These are phyloP conservation scores for Combretum micranthum DNA, from an alignment of 345 rosid genomes.

Conservation along the genomic window DNA sequence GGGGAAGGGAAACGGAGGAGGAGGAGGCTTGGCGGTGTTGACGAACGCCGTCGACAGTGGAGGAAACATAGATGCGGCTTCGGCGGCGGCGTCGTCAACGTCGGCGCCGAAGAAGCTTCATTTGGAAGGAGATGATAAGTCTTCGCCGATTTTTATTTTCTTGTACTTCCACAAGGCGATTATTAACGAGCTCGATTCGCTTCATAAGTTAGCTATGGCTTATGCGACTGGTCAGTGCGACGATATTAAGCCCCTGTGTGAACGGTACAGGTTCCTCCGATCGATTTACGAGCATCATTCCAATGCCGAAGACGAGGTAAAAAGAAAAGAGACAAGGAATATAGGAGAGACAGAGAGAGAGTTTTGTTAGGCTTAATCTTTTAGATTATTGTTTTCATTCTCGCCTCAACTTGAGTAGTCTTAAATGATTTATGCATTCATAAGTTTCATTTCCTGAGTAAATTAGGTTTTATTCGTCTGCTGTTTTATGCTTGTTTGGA, in stretches of 20 bases:
- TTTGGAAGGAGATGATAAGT: slow-evolving; percentile 26
- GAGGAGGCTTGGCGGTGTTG: slow-evolving; percentile 33
- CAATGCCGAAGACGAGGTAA: slow-evolving; percentile 89
- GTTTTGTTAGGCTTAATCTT: not conserved
- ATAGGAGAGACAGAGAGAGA: not conserved
- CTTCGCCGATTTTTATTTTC: slow-evolving; percentile 75
- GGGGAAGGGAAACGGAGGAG: slow-evolving; percentile 36
- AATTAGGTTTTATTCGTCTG: too few species aligned
- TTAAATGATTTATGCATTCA: too few species aligned
- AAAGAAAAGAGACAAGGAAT: too few species aligned
- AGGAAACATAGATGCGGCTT: slow-evolving; percentile 8
- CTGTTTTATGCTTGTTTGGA: too few species aligned
- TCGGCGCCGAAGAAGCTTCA: slow-evolving; percentile 13
- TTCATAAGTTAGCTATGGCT: slow-evolving; percentile 61
- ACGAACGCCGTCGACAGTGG: slow-evolving; percentile 18
- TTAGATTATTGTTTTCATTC: not conserved
- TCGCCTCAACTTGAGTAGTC: too few species aligned
- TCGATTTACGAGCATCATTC: slow-evolving; percentile 74
- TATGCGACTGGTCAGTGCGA: slow-evolving; percentile 59
- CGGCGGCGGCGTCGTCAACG: slow-evolving; percentile 16
- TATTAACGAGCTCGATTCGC: slow-evolving; percentile 73
- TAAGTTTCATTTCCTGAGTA: too few species aligned
- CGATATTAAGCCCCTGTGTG: slow-evolving; percentile 44
- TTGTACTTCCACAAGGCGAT: slow-evolving; percentile 80
- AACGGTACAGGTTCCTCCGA: slow-evolving; percentile 64